A percentile compares a stretch with the other conserved stretches of the same genome.
Evolutionary conservation across 2,329 filamentous ascomycete genomes (phyloP).

Genomic region (Raffaelea ambrosiae): DNA sequence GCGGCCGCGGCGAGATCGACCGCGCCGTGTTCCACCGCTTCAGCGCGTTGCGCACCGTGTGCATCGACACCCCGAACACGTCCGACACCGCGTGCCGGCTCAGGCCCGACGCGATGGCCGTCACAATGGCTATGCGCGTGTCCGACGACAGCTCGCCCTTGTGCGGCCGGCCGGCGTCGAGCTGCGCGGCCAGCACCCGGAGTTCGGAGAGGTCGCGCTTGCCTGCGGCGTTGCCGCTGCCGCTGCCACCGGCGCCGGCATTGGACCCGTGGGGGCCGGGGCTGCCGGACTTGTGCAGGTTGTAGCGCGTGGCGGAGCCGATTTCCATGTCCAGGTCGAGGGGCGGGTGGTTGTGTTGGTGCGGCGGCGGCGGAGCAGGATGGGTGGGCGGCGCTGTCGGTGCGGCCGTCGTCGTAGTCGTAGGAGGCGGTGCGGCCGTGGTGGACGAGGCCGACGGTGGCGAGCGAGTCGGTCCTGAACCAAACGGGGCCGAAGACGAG

Average conservation of each 20-base stretch:
- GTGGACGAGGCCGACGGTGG: no score
- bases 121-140: conserved; percentile 6
- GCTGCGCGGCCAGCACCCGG: conserved; percentile 3
- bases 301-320: background rate
- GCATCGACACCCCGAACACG: conserved; percentile 4
- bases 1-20: conserved; percentile 1
- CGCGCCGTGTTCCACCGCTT: conserved; percentile 2
- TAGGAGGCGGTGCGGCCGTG: no score
- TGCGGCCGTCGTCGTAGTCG: no score
- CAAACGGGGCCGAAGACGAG: background rate
- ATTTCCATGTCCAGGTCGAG: background rate
- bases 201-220: conserved; percentile 2
- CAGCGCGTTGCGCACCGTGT: conserved; percentile 6
- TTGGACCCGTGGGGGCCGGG: no score
- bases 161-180: background rate
- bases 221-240: background rate
- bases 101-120: conserved; percentile 4
- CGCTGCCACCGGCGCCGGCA: no score
- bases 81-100: conserved; percentile 4
- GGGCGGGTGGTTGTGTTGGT: no score
- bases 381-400: no score
- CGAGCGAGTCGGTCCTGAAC: background rate
- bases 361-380: no score
- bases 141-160: conserved; percentile 5
- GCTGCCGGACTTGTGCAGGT: background rate